A percentile compares a stretch with the other conserved stretches of the same genome.
These are phyloP conservation scores for Citropsis articulata DNA, from an alignment of 345 rosid species.

Conservation along the genomic window DNA sequence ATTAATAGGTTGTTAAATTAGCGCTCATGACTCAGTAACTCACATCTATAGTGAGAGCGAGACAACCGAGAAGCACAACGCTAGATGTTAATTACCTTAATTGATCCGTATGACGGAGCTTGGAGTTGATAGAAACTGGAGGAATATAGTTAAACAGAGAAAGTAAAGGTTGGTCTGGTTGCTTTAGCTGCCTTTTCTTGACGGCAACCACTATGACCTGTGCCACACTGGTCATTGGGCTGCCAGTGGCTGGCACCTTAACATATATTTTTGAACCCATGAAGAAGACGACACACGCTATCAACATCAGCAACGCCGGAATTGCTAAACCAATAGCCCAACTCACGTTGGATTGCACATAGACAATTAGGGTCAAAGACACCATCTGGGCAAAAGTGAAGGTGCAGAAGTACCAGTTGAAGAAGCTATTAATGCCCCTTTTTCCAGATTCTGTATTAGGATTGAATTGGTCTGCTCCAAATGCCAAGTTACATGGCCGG, in stretches of 20 bases:
- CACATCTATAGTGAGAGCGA: neutral
- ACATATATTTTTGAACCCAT: constrained; percentile 65
- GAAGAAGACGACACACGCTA: constrained; percentile 54
- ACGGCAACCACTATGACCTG: constrained; percentile 32
- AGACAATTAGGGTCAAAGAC: constrained; percentile 64
- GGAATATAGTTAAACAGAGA: constrained; percentile 38
- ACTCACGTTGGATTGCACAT: constrained; percentile 69
- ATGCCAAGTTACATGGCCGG: constrained; percentile 74
- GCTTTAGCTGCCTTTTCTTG: constrained; percentile 27
- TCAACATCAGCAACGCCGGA: constrained; percentile 65
- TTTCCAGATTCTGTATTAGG: constrained; percentile 68
- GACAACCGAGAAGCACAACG: neutral
- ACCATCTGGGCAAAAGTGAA: constrained; percentile 76
- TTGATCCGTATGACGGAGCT: constrained; percentile 44
- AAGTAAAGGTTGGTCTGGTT: constrained; percentile 26
- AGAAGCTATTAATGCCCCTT: constrained; percentile 72
- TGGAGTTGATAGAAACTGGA: constrained; percentile 37
- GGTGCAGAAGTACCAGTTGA: constrained; percentile 85
- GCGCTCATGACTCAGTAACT: no score
- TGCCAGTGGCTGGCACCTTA: constrained; percentile 67
- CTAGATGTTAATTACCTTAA: constrained; percentile 33
- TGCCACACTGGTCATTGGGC: constrained; percentile 62
- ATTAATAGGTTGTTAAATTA: neutral
- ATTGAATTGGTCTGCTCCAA: constrained; percentile 80
- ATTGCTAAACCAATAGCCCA: constrained; percentile 75